Evolutionary conservation across 2,329 filamentous ascomycete species (phyloP).

Genomic region (Diaporthe sp.): DNA sequence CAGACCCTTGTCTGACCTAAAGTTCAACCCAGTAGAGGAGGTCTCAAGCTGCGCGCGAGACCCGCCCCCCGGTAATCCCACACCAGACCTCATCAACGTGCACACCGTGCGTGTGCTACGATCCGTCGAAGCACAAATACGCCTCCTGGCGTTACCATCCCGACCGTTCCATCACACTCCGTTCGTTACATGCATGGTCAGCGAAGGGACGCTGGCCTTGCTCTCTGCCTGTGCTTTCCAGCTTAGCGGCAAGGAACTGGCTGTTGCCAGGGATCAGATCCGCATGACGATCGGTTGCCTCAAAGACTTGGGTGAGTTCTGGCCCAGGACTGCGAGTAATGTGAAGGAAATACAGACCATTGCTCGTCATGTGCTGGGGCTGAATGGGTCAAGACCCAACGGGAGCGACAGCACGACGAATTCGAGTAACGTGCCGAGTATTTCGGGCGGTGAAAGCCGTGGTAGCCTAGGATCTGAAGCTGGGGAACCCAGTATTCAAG

Average conservation of each 20-base stretch:
- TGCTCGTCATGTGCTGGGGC: background rate
- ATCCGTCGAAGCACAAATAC: background rate
- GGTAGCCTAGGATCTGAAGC: background rate
- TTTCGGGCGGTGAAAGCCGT: background rate
- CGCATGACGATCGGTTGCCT: conserved; percentile 6
- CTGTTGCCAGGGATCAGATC: background rate
- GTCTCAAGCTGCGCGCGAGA: conserved; percentile 18
- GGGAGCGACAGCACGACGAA: too few relatives aligned
- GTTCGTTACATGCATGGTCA: conserved; percentile 18
- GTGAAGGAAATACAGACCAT: background rate
- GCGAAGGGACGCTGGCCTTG: conserved; percentile 7
- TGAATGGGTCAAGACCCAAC: background rate
- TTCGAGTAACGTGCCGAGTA: background rate
- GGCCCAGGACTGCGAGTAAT: conserved; percentile 3
- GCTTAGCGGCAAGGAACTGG: background rate
- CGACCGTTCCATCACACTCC: background rate
- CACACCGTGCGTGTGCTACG: background rate
- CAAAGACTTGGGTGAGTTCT: background rate
- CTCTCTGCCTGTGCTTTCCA: conserved; percentile 16
- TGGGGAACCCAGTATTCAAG: background rate
- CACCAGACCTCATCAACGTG: background rate
- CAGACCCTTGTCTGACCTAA: conserved; percentile 2
- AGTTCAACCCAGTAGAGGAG: background rate
- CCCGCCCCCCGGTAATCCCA: background rate
- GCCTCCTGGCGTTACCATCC: background rate